Evolutionary conservation across 148 eudicot genomes (phyloP).

Genomic region (Salicornia ramosissima): DNA sequence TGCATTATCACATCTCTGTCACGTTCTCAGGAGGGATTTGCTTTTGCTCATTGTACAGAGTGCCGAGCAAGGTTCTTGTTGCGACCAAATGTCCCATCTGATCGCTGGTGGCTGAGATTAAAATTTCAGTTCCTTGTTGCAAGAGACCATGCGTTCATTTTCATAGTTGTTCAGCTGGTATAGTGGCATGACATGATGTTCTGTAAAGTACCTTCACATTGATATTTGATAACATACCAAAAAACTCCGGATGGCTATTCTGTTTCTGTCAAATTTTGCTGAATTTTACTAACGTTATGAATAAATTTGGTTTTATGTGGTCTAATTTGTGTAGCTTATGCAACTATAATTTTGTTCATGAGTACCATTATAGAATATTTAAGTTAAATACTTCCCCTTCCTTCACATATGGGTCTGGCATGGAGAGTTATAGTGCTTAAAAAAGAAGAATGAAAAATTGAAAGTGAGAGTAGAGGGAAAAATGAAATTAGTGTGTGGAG

Average conservation of each 20-base stretch:
- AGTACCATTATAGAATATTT: background rate
- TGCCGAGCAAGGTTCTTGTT: slow-evolving; percentile 84
- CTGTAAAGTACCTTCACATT: slow-evolving; percentile 1
- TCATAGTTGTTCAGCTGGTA: slow-evolving; percentile 95
- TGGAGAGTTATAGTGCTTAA: background rate
- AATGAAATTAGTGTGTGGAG: no score
- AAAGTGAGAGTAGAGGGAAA: background rate
- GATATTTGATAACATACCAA: background rate
- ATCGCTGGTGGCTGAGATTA: slow-evolving; percentile 97
- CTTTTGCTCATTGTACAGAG: slow-evolving; percentile 99
- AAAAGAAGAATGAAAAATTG: background rate
- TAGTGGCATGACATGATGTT: slow-evolving; percentile 1
- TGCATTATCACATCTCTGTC: slow-evolving; percentile 1
- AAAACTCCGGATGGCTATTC: background rate
- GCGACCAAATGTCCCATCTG: slow-evolving; percentile 92
- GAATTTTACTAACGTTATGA: background rate
- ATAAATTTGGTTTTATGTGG: background rate
- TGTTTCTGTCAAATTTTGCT: background rate
- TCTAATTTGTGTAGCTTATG: slow-evolving; percentile 1
- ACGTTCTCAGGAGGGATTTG: slow-evolving; percentile 85
- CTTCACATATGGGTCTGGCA: background rate
- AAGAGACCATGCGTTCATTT: slow-evolving; percentile 88
- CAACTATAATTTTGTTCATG: background rate
- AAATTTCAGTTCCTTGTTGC: slow-evolving; percentile 97
- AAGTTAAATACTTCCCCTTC: no score